Conservation (phyloP, 1,284 basidiomycete species). For the Microbotryomycetes sp. region DNA sequence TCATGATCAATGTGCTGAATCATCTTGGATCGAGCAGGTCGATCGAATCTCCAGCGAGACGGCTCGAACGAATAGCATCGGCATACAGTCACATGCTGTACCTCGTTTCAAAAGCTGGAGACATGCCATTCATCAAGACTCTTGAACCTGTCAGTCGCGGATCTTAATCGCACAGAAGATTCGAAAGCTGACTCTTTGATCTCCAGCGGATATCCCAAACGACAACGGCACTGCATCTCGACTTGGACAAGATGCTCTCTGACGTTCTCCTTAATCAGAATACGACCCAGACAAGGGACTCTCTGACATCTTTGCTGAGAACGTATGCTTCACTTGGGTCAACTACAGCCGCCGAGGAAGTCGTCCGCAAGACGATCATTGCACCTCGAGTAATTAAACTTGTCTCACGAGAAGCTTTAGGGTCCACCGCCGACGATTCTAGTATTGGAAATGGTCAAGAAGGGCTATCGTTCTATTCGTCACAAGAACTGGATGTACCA, state of each 20-base stretch:
- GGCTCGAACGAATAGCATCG: constrained; percentile 68
- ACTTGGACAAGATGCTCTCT: constrained; percentile 72
- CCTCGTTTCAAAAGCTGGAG: constrained; percentile 70
- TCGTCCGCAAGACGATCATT: constrained; percentile 63
- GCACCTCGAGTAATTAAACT: constrained; percentile 69
- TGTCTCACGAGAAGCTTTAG: constrained; percentile 61
- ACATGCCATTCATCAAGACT: constrained; percentile 68
- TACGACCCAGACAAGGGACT: constrained; percentile 16
- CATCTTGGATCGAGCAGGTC: constrained; percentile 3
- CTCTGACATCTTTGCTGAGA: constrained; percentile 46
- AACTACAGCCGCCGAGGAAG: constrained; percentile 78
- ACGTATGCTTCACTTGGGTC: constrained; percentile 74
- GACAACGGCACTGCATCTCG: constrained; percentile 68
- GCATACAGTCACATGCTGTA: constrained; percentile 93
- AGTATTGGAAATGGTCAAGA: not conserved
- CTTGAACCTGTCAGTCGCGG: constrained; percentile 70
- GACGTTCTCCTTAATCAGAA: constrained; percentile 43
- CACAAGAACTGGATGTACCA: constrained; percentile 23
- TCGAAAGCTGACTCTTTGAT: constrained; percentile 2
- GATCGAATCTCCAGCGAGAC: constrained; percentile 52
- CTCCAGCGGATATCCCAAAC: constrained; percentile 69
- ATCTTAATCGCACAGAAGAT: constrained; percentile 14
- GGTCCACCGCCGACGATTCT: too few species aligned
- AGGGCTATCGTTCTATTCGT: not conserved
- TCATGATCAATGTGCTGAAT: constrained; percentile 8